These are phyloP conservation scores for Xylariaceae sp. DNA, from an alignment of 2,329 filamentous ascomycete genomes.

Conservation along the genomic window DNA sequence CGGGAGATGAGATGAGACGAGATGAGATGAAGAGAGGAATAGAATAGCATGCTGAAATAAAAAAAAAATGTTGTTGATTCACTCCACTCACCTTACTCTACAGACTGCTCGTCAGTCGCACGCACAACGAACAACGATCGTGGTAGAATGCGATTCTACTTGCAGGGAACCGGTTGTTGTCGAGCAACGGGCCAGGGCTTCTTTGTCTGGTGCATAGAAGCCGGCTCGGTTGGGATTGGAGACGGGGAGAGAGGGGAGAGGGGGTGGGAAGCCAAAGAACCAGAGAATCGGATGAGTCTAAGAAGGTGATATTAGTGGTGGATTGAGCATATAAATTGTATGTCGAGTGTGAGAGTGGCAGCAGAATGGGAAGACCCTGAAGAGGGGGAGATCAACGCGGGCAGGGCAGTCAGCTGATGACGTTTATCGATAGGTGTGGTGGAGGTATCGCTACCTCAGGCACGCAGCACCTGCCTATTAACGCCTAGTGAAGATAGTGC, in stretches of 20 bases:
- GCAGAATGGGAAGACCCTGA: neutral
- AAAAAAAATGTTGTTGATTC: neutral
- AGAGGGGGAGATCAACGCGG: neutral
- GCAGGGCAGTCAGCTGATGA: neutral
- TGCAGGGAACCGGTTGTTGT: conserved; percentile 19
- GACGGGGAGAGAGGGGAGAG: neutral
- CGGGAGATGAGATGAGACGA: neutral
- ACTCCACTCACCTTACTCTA: neutral
- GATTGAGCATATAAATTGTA: neutral
- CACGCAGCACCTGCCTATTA: neutral
- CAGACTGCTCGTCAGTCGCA: conserved; percentile 7
- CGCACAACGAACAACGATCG: conserved; percentile 4
- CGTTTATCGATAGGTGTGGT: neutral
- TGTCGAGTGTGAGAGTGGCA: neutral
- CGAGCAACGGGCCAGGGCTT: conserved; percentile 19
- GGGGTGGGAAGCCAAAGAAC: neutral
- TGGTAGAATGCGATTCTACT: conserved; percentile 21
- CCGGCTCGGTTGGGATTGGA: neutral
- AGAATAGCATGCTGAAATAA: neutral
- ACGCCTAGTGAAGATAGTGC: neutral
- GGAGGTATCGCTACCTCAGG: neutral
- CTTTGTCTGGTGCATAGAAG: neutral
- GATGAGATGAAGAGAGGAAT: neutral
- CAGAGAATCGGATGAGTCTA: neutral
- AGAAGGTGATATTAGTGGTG: neutral